Evolutionary conservation across 2,329 filamentous ascomycete species (phyloP).

Genomic region (Fusarium tanahbumbuense): DNA sequence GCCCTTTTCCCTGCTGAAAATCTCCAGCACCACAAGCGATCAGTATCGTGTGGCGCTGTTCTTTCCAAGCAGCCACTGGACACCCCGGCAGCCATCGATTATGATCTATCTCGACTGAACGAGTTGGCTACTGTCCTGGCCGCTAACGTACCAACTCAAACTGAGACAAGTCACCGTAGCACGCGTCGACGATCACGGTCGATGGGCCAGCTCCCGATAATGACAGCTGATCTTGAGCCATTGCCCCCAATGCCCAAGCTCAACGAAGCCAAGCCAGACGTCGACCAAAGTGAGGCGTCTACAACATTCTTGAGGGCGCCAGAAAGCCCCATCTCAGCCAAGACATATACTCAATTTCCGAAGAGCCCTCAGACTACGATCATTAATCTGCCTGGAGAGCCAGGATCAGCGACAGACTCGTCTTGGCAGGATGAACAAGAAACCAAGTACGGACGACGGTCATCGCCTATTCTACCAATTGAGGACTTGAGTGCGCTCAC

Average conservation of each 20-base stretch:
- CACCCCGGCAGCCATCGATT: constrained; percentile 58
- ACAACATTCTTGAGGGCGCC: background rate
- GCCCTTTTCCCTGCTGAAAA: constrained; percentile 60
- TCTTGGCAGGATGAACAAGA: constrained; percentile 11
- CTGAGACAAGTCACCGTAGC: constrained; percentile 17
- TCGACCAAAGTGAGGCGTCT: constrained; percentile 7
- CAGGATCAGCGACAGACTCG: constrained; percentile 11
- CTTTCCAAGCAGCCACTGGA: constrained; percentile 61
- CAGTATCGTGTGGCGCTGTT: constrained; percentile 62
- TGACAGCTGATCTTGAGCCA: constrained; percentile 18
- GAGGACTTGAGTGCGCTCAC: constrained; percentile 49
- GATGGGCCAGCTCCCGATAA: constrained; percentile 41
- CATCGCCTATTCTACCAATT: constrained; percentile 62
- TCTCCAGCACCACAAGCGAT: constrained; percentile 58
- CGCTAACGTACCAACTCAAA: constrained; percentile 14
- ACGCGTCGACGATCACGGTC: constrained; percentile 45
- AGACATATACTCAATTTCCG: constrained; percentile 19
- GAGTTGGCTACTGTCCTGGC: constrained; percentile 44
- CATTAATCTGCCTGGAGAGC: constrained; percentile 7
- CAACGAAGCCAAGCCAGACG: constrained; percentile 5
- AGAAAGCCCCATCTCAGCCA: constrained; percentile 10
- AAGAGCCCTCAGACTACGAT: constrained; percentile 1
- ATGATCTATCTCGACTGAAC: constrained; percentile 59
- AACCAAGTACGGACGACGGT: constrained; percentile 52
- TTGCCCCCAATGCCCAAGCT: constrained; percentile 9